Evolutionary conservation across 768 basidiomycete species (phyloP), one percentile per base, ranked within the genome.

Genomic region (Pleurotus platypus): DNA sequence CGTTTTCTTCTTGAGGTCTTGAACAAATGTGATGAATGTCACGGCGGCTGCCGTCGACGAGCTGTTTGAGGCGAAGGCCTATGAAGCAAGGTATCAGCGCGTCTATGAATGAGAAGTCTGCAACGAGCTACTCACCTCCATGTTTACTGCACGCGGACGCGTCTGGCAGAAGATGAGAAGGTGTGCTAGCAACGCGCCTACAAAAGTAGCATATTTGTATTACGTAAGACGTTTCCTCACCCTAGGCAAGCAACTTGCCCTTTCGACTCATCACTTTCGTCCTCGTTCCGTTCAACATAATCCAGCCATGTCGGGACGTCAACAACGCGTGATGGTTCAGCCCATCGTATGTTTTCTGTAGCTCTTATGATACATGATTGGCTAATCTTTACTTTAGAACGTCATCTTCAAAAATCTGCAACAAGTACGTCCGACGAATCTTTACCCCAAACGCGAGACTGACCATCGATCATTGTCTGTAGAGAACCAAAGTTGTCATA

Each of bases 361-460:
- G 6, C 50, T 45, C n/a, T 18, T 4, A 40, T 38, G 48, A 35
- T 46, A 53, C 22, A 30, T 46, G 46, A 15, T 26, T n/a, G 38
- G 62, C 49, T 53, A 61, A 60, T 60, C 62, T 37, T 45, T 58
- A 42, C 50, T 37, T 43, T 39, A 95, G 93, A 96, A 96, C 78
- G 90, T 96, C 61, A 97, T 97, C 73, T 97, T 97, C 82, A 95
- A 96, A 87, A 92, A 96, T 75, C 80, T 97, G 27, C 94, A 96
- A 69, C 86, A 90, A 75, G 92, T 88, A 37, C 56, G 60, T 62
- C 30, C 30, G 46, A 18, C 50, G 20, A 35, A 46, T 38, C 37
- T n/a, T 11, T 8, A n/a, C 57, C 40, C 62, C 16, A 54, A 26
- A 64, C 15, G 58, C 27, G 58, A 57, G 59, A 54, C 27, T 58